These are phyloP conservation scores for Populus davidiana DNA, from an alignment of 345 rosid species.

Conservation along the genomic window DNA sequence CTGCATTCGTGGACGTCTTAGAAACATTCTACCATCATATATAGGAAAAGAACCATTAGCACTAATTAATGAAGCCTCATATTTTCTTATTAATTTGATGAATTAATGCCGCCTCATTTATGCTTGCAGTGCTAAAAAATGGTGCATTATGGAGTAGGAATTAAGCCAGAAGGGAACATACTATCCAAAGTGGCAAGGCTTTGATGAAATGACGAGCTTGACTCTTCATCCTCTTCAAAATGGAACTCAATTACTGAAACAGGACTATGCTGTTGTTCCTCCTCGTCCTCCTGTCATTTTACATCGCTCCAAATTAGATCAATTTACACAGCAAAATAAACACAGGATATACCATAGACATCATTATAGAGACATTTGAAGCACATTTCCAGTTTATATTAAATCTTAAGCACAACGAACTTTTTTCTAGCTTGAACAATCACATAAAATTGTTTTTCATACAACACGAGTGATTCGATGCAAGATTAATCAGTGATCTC, in stretches of 20 bases:
- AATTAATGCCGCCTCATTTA: not conserved
- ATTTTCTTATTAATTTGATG: not conserved
- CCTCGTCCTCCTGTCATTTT: conserved; percentile 41
- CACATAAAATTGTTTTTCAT: not conserved
- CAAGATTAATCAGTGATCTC: not conserved
- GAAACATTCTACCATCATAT: not conserved
- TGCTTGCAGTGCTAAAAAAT: not conserved
- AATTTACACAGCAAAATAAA: not conserved
- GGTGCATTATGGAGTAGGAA: not conserved
- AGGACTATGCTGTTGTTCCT: conserved; percentile 46
- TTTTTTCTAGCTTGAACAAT: not conserved
- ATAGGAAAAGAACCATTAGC: not conserved
- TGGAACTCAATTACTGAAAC: conserved; percentile 46
- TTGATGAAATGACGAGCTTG: conserved; percentile 36
- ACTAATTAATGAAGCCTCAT: not conserved
- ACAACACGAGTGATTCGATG: not conserved
- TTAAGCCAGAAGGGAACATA: conserved; percentile 18
- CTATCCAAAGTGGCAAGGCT: conserved; percentile 41
- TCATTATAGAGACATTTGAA: not conserved
- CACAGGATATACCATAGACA: not conserved
- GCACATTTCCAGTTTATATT: not conserved
- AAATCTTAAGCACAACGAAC: not conserved
- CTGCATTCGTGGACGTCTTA: conserved; percentile 19
- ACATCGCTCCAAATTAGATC: conserved; percentile 6
- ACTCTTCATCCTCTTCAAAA: conserved; percentile 38